Base-by-base conservation (phyloP, 2,329 filamentous ascomycete genomes). In the Epichloe gansuensis region DNA sequence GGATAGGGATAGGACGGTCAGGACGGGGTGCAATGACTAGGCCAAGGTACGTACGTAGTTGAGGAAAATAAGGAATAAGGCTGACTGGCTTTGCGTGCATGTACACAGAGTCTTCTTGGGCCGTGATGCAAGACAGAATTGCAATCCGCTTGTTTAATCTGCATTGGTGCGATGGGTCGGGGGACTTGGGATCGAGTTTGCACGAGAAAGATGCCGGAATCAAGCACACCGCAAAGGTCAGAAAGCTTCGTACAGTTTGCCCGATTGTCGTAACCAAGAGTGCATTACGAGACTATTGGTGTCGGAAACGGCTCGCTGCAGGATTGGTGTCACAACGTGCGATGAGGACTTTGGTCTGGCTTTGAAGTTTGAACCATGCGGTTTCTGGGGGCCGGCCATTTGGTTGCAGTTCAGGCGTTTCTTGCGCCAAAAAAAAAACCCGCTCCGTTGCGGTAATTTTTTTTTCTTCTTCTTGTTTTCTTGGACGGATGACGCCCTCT, bases 221-320 rank as follows among this genome's bases (percentile, higher is more conserved):
- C 34, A 13, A 39, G 40, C 44, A 38, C 17, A 45, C 41, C 17
- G 48, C 41, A 45, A 39, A 1, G 43, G 12, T 23, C 34, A 45
- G 17, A 39, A 17, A 9, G 17, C 17, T 23, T 27, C 17, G 21
- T 47, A 23, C 43, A 21, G 9, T 15, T 25, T 36, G 21, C 31
- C 38, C 17, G 17, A 42, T 40, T 15, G 6, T 17, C 23, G 31
- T 34, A n/a, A 44, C 34, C 23, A 40, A 40, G 47, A 50, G 25
- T 46, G 50, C 53, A 64, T 65, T 68, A 66, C 66, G 64, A 68
- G 64, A 59, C 57, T 61, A 58, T 66, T 63, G 58, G 64, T 63
- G 64, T 65, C 59, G 61, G 60, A 63, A 57, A 57, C 59, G 66
- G 67, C 61, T 59, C 51, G 56, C 56, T 57, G 57, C 64, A 65